Evolutionary conservation across 495 filamentous ascomycete genomes (phyloP).

Genomic region (Penicillium robsamsonii): DNA sequence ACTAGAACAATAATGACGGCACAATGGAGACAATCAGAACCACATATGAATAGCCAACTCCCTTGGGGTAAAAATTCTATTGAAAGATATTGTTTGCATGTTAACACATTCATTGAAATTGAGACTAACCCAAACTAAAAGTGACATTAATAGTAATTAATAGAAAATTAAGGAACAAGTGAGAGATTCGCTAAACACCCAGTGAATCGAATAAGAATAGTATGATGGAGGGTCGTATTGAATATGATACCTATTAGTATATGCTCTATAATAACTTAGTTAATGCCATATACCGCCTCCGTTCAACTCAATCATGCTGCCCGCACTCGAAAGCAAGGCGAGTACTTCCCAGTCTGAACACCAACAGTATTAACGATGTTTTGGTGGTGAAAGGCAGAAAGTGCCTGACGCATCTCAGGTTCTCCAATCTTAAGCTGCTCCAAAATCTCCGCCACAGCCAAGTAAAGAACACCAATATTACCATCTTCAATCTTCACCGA

Average conservation of each 20-base stretch:
- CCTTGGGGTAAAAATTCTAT: not conserved
- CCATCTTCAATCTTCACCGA: slow-evolving; percentile 46
- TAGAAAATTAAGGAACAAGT: not conserved
- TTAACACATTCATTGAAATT: not conserved
- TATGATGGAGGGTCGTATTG: not conserved
- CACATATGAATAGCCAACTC: not conserved
- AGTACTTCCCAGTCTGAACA: slow-evolving; percentile 7
- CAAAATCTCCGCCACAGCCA: slow-evolving; percentile 38
- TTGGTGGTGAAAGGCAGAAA: slow-evolving; percentile 29
- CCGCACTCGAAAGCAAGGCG: not conserved
- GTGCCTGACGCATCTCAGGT: slow-evolving; percentile 14
- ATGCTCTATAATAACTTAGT: not conserved
- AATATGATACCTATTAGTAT: not conserved
- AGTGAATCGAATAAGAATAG: not conserved
- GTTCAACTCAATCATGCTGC: not conserved
- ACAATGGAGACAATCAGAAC: not conserved
- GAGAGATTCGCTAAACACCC: not conserved
- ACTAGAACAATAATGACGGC: not conserved
- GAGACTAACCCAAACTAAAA: not conserved
- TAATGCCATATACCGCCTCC: no score
- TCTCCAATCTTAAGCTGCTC: slow-evolving; percentile 34
- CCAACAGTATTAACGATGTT: slow-evolving; percentile 36
- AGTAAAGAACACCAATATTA: slow-evolving; percentile 32
- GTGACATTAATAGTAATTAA: not conserved
- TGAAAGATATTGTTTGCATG: not conserved